These are phyloP conservation scores for Ottelia alismoides DNA, from an alignment of 106 monocot genomes.

Conservation along the genomic window DNA sequence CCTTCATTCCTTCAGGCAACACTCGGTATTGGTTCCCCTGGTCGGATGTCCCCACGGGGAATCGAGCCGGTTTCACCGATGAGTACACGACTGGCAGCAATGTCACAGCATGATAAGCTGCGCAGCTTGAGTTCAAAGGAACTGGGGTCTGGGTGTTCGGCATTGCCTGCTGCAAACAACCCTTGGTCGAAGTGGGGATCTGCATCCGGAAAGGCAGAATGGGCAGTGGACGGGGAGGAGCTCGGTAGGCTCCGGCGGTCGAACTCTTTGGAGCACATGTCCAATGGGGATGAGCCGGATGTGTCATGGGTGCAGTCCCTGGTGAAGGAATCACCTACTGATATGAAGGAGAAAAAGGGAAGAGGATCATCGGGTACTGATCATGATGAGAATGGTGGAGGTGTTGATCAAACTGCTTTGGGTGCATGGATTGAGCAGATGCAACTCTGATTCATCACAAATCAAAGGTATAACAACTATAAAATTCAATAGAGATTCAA, in stretches of 20 bases:
- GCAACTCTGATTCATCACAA: no score
- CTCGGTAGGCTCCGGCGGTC: constrained; percentile 9
- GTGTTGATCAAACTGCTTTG: no score
- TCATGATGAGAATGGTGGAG: no score
- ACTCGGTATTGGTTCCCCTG: constrained; percentile 33
- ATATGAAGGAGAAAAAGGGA: no score
- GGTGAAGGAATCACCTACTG: no score
- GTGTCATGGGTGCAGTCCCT: constrained; percentile 14
- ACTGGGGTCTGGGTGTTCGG: constrained; percentile 29
- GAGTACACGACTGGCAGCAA: constrained; percentile 27
- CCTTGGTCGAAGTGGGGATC: constrained; percentile 55
- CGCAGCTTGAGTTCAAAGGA: constrained; percentile 75
- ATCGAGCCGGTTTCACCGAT: constrained; percentile 45
- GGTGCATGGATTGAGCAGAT: no score
- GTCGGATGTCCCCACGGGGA: constrained; percentile 51
- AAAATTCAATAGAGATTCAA: no score
- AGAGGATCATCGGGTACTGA: no score
- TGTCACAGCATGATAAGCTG: constrained; percentile 54
- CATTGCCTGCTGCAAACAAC: no score
- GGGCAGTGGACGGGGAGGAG: constrained; percentile 65
- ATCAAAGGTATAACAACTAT: no score
- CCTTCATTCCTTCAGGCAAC: constrained; percentile 36
- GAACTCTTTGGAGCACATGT: constrained; percentile 3
- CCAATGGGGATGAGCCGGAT: constrained; percentile 5
- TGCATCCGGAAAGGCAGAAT: constrained; percentile 40